A percentile compares a stretch with the other conserved stretches of the same genome.
Evolutionary conservation across 2,329 filamentous ascomycete species (phyloP).

Genomic region (Phialocephala sp.): DNA sequence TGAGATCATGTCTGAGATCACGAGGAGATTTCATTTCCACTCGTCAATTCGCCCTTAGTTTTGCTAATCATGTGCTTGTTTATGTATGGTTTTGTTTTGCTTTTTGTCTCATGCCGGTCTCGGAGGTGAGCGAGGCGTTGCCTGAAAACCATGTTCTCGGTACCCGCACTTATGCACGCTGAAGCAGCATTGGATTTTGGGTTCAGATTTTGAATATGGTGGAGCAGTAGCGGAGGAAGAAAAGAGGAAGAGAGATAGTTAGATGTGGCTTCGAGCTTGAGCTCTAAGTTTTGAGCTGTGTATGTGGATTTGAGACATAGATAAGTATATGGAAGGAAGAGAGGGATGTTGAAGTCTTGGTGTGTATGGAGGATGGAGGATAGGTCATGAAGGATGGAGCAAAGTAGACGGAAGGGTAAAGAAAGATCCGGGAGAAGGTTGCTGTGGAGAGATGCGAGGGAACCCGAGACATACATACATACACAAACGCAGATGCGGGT

Average conservation of each 20-base stretch:
- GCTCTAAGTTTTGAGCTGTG: no score
- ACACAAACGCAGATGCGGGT: not conserved
- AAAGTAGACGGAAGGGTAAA: no score
- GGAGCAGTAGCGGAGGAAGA: no score
- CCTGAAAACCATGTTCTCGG: not conserved
- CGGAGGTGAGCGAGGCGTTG: not conserved
- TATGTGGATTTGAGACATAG: not conserved
- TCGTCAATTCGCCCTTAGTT: not conserved
- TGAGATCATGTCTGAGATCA: not conserved
- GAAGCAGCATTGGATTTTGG: not conserved
- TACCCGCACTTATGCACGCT: not conserved
- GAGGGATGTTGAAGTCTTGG: not conserved
- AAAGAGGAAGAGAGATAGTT: no score
- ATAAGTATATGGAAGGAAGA: not conserved
- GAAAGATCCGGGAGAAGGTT: not conserved
- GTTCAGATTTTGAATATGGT: no score
- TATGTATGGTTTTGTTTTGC: not conserved
- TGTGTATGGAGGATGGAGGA: not conserved
- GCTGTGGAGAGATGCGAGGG: not conserved
- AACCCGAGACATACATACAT: constrained; percentile 7
- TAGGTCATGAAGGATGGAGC: no score
- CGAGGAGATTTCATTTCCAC: not conserved
- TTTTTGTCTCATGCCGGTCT: not conserved
- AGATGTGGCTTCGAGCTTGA: no score
- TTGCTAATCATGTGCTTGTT: not conserved